Base-by-base conservation (phyloP, 2,329 filamentous ascomycete species). In the Cryphonectria naterciae region DNA sequence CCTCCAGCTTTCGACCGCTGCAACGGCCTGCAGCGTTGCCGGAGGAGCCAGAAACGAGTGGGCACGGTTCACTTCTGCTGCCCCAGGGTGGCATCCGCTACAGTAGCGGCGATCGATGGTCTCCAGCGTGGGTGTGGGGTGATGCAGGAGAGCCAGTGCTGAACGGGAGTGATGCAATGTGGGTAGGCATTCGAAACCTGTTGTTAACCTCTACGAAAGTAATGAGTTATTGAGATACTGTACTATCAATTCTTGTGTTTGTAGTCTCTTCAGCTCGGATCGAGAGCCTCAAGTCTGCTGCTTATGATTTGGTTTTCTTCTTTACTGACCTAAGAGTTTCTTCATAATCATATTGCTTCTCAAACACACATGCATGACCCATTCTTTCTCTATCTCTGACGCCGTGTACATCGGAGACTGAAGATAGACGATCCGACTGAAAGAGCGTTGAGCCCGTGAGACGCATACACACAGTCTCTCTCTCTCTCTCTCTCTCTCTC, bases 151-250 rank as follows among this genome's bases (percentile, higher is more conserved):
- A 19, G n/a, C 62, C 62, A 49, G n/a, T 64, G 43, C 28, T 52
- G 43, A 4, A 2, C 43, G 41, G 15, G 15, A 49, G 69, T 69
- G 66, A 71, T 71, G 69, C 67, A 71, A 71, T 69, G 67, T 65
- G 28, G 63, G 28, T 43, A 32, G 41, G 41, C 43, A 52, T 65
- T 65, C 39, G n/a, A 65, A 65, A 65, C 62, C 62, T 49, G 62
- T 19, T 64, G 39, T 32, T 43, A 22, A 41, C 37, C 22, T 22
- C 5, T 43, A 61, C 11, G 11, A n/a, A 19, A 39, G 61, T 49
- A 49, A 15, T 19, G 39, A 65, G 7, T 22, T 49, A 17, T 19
- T 46, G 39, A 28, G 13, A 32, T 46, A 2, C 56, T 19, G 15
- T 19, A 52, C 10, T 58, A 32, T 8, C 7, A 6, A 58, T 17